Base-by-base conservation (phyloP, 169 alveolate genomes). In the Plasmodium sp. region DNA sequence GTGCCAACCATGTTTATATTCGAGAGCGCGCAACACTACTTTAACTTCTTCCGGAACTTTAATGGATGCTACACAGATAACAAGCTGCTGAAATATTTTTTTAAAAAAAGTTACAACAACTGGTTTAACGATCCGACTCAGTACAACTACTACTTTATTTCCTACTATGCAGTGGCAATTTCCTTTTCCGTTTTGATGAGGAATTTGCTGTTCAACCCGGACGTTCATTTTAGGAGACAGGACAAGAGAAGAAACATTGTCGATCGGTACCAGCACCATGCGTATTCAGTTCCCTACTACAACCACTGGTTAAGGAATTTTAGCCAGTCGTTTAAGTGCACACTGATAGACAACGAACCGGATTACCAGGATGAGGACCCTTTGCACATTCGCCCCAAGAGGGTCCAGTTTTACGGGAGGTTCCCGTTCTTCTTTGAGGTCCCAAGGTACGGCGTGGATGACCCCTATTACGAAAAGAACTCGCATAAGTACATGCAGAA, bases 71-170 rank as follows among this genome's bases (percentile, higher is more conserved):
- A 92, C 67, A 82, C 97, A 36, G 98, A 96, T 88, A 96, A 96
- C 81, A 95, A 97, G 88, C 95, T 96, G 73, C 95, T 95, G 83
- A 97, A 92, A 81, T 96, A 83, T 83, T 95, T 96, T 90, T 96
- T 96, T 31, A 96, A 95, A 72, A 93, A 96, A 62, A 95, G 97
- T 51, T 96, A 96, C 88, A 95, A 96, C 56, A 80, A 45, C 71
- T 96, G 98, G 98, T 96, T 85, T 90, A 96, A 96, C 85, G 98
- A 96, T 54, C 96, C 98, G 39, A 96, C 96, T 51, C 97, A 95
- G 67, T 96, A 96, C 94, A 96, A 93, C 74, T 96, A 96, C 77
- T 96, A 95, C 79, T 93, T 94, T 88, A 85, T 96, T 75, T 92
- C 97, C 14, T 93, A 92, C 81, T 92, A 81, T 92, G 92, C 95